These are phyloP conservation scores for Eutypella sp. DNA, from an alignment of 2,329 filamentous ascomycete species.

Conservation along the genomic window DNA sequence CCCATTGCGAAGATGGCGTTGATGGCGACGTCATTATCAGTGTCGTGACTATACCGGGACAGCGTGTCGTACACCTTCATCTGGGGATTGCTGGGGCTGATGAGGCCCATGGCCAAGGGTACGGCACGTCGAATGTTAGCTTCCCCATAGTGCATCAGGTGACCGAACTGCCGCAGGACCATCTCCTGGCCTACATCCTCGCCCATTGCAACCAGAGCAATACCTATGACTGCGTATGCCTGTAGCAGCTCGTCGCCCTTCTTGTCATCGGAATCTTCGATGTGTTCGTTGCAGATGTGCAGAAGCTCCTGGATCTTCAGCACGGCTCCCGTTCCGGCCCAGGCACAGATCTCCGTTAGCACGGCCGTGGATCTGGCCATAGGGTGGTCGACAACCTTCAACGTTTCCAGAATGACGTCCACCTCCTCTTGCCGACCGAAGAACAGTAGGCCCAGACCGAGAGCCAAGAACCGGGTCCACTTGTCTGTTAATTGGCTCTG, in stretches of 20 bases:
- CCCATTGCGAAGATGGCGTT: slow-evolving; percentile 99
- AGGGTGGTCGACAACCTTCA: slow-evolving; percentile 95
- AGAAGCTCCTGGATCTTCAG: slow-evolving; percentile 95
- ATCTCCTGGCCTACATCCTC: slow-evolving; percentile 98
- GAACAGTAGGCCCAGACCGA: slow-evolving; percentile 88
- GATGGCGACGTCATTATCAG: slow-evolving; percentile 94
- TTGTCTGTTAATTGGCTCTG: slow-evolving; percentile 91
- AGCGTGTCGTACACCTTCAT: slow-evolving; percentile 99
- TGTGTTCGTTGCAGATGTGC: slow-evolving; percentile 96
- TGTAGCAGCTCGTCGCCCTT: slow-evolving; percentile 94
- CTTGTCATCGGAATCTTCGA: slow-evolving; percentile 91
- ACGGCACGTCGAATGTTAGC: slow-evolving; percentile 95
- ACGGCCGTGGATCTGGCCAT: slow-evolving; percentile 96
- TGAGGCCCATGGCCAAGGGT: slow-evolving; percentile 90
- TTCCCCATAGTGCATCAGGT: slow-evolving; percentile 98
- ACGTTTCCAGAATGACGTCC: slow-evolving; percentile 93
- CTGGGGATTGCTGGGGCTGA: slow-evolving; percentile 96
- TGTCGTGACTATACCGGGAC: slow-evolving; percentile 96
- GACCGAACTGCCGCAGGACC: slow-evolving; percentile 94
- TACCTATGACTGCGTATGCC: slow-evolving; percentile 89
- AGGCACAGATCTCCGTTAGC: slow-evolving; percentile 92
- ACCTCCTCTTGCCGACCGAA: slow-evolving; percentile 97
- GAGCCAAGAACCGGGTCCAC: slow-evolving; percentile 94
- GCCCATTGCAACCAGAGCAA: slow-evolving; percentile 94
- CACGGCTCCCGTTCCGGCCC: slow-evolving; percentile 95